Conservation (phyloP, 805 yeast genomes). For the Lachancea waltii region DNA sequence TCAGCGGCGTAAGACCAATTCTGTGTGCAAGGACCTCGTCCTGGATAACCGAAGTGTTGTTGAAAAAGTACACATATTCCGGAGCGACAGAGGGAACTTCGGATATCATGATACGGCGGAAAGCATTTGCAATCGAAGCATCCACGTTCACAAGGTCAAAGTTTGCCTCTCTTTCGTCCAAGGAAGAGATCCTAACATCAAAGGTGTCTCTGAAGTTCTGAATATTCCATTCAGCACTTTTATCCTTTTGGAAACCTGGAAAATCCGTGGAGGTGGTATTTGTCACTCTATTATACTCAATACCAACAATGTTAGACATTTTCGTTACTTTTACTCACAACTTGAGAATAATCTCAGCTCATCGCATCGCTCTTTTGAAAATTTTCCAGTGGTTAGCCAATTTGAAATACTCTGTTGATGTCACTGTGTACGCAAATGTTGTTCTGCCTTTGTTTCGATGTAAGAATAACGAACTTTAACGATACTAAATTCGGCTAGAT, state of each 20-base stretch:
- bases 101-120: constrained; percentile 92
- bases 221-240: constrained; percentile 74
- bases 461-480: not conserved
- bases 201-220: constrained; percentile 67
- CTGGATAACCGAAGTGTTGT: constrained; percentile 93
- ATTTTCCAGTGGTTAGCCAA: constrained; percentile 1
- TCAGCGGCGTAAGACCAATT: constrained; percentile 86
- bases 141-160: constrained; percentile 85
- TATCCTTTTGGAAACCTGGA: constrained; percentile 67
- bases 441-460: not conserved
- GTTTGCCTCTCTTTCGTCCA: constrained; percentile 66
- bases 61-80: constrained; percentile 82
- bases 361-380: constrained; percentile 8
- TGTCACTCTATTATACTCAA: constrained; percentile 86
- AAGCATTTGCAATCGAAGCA: constrained; percentile 91
- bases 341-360: not conserved
- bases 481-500: too few species aligned
- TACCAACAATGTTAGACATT: constrained; percentile 61
- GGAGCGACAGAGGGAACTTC: constrained; percentile 97
- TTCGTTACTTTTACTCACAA: not conserved
- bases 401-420: not conserved
- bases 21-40: constrained; percentile 96
- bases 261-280: constrained; percentile 86
- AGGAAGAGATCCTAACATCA: constrained; percentile 58
- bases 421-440: not conserved